phyloP scores from a whole-genome alignment of 371 early-diverging fungal genomes.

The Syncephalis plumigaleata region DNA sequence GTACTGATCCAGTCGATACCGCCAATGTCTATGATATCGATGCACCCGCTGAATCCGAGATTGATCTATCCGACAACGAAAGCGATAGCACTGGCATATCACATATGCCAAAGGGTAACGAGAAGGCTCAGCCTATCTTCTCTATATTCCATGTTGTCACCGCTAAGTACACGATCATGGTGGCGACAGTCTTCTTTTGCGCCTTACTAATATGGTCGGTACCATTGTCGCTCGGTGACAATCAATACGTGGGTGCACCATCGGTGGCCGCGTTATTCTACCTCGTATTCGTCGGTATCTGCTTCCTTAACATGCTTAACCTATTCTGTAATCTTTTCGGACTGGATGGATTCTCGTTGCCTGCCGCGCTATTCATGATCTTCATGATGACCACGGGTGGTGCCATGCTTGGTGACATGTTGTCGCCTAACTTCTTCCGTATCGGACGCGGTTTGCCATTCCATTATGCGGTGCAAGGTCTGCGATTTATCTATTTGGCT shows the following conservation, averaged over 20 bases:
- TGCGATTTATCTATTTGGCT: conserved; percentile 14
- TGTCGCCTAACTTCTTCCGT: conserved; percentile 15
- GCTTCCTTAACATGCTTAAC: conserved; percentile 11
- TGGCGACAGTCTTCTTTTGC: conserved; percentile 10
- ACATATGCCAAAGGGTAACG: too few species aligned
- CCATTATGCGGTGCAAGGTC: conserved; percentile 12
- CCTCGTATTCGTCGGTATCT: conserved; percentile 11
- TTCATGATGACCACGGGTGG: conserved; percentile 14
- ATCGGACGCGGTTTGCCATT: conserved; percentile 14
- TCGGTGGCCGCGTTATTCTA: conserved; percentile 13
- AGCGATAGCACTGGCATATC: too few species aligned
- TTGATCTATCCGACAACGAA: too few species aligned
- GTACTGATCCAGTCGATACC: too few species aligned
- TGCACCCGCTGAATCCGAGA: too few species aligned
- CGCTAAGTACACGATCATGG: conserved; percentile 9
- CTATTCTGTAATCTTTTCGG: conserved; percentile 11
- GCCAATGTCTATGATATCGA: too few species aligned
- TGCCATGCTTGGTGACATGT: conserved; percentile 11
- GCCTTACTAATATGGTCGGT: conserved; percentile 16
- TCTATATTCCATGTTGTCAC: conserved; percentile 13
- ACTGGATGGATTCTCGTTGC: conserved; percentile 15
- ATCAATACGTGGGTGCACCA: conserved; percentile 10
- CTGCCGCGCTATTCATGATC: conserved; percentile 15
- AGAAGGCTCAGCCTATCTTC: conserved; percentile 8
- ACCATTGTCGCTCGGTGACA: conserved; percentile 10